Conservation (phyloP, 2,329 filamentous ascomycete species). For the Aspergillus pseudotamarii region DNA sequence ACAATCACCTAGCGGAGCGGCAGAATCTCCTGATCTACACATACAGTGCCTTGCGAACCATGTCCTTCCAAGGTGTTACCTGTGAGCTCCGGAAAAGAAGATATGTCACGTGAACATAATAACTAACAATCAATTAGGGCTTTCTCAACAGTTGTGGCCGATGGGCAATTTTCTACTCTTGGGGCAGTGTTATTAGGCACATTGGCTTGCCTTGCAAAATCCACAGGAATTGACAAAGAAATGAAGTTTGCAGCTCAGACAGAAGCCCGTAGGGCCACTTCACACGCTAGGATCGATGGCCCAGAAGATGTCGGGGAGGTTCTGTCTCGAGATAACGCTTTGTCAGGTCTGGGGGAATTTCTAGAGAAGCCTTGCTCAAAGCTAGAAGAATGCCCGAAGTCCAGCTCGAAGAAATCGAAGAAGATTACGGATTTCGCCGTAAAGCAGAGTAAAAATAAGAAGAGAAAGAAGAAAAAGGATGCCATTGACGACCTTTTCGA, state of each 20-base stretch:
- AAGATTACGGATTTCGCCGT: not conserved
- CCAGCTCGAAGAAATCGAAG: not conserved
- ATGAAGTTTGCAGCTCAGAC: slow-evolving; percentile 15
- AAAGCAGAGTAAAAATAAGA: slow-evolving; percentile 41
- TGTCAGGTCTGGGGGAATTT: not conserved
- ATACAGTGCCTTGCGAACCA: slow-evolving; percentile 34
- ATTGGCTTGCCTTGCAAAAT: slow-evolving; percentile 60
- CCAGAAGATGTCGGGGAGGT: slow-evolving; percentile 31
- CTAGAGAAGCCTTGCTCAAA: not conserved
- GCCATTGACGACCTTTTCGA: slow-evolving; percentile 75
- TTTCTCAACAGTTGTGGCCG: slow-evolving; percentile 71
- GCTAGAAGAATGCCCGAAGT: not conserved
- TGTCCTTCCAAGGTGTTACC: slow-evolving; percentile 45
- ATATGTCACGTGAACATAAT: not conserved
- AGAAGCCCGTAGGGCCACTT: not conserved
- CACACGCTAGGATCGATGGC: not conserved
- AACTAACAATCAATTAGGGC: slow-evolving; percentile 29
- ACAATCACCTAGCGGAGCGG: not conserved
- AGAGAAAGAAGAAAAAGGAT: slow-evolving; percentile 57
- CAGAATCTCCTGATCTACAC: slow-evolving; percentile 27
- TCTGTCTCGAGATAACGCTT: slow-evolving; percentile 21
- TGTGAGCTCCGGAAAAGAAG: slow-evolving; percentile 33
- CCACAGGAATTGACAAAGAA: slow-evolving; percentile 40
- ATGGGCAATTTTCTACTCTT: slow-evolving; percentile 72
- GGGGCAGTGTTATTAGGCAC: slow-evolving; percentile 69